These are phyloP conservation scores for Trypanosoma vivax DNA, from an alignment of 208 protist species.

Conservation along the genomic window DNA sequence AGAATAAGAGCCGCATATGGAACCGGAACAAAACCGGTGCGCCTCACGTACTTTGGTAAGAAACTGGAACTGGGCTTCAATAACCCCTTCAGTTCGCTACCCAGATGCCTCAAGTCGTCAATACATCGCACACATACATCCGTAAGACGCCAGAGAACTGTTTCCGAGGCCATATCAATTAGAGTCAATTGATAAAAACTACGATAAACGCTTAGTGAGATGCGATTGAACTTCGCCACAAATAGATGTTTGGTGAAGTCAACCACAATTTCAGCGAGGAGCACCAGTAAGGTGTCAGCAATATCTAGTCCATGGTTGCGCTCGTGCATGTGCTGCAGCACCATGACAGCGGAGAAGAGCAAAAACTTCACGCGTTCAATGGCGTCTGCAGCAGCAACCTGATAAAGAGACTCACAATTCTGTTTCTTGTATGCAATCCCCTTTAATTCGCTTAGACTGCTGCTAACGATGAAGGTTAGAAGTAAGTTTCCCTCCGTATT, in stretches of 20 bases:
- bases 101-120: constrained; percentile 4
- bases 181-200: constrained; percentile 36
- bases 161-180: constrained; percentile 33
- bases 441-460: constrained; percentile 93
- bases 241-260: constrained; percentile 92
- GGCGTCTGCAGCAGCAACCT: constrained; percentile 79
- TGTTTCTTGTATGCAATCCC: constrained; percentile 90
- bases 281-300: constrained; percentile 24
- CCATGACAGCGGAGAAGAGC: constrained; percentile 79
- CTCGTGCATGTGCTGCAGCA: constrained; percentile 47
- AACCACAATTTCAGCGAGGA: constrained; percentile 66
- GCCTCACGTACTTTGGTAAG: constrained; percentile 34
- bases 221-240: constrained; percentile 85
- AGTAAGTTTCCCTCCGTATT: constrained; percentile 88
- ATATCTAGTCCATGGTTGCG: constrained; percentile 25
- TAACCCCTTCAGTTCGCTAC: constrained; percentile 8
- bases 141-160: constrained; percentile 33
- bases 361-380: constrained; percentile 87
- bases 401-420: constrained; percentile 75
- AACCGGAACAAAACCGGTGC: constrained; percentile 32
- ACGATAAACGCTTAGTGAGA: constrained; percentile 57
- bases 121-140: constrained; percentile 11
- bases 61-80: constrained; percentile 32
- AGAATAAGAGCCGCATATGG: constrained; percentile 39
- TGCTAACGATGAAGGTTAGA: constrained; percentile 89